These are phyloP conservation scores for Suillus alpinus DNA, from an alignment of 768 basidiomycete genomes.

Conservation along the genomic window DNA sequence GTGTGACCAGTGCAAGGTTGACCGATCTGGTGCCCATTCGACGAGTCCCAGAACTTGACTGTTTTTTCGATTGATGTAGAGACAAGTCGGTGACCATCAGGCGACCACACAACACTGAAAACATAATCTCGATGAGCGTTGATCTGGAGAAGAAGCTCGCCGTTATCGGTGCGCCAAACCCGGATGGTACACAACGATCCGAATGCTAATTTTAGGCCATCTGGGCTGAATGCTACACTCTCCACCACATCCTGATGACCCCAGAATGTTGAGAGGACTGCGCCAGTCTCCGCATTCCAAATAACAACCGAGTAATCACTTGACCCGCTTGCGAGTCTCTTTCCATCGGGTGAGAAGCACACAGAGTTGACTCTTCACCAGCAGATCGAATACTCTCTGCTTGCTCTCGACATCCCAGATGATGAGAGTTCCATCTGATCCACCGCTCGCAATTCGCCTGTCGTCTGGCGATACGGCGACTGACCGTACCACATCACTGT, in stretches of 20 bases:
- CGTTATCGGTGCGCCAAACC: no score
- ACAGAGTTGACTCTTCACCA: constrained; percentile 22
- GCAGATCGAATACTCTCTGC: constrained; percentile 14
- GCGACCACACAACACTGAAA: no score
- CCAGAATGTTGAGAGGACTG: constrained; percentile 14
- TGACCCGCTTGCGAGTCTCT: constrained; percentile 27
- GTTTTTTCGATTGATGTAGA: no score
- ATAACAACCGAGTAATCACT: constrained; percentile 24
- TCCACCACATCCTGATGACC: constrained; percentile 9
- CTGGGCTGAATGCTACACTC: constrained; percentile 25
- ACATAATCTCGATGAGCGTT: no score
- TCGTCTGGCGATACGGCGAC: constrained; percentile 14
- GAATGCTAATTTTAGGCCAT: constrained; percentile 26
- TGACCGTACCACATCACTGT: neutral
- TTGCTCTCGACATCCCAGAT: constrained; percentile 23
- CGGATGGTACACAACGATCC: no score
- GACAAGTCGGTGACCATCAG: no score
- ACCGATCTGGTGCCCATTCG: constrained; percentile 9
- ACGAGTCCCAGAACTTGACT: neutral
- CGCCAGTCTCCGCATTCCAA: constrained; percentile 18
- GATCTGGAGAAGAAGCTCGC: constrained; percentile 1
- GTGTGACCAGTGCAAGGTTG: constrained; percentile 16
- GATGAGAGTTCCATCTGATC: constrained; percentile 24
- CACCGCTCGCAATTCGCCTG: constrained; percentile 20
- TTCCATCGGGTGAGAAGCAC: constrained; percentile 25